A percentile compares a stretch with the other conserved stretches of the same genome.
phyloP scores from a whole-genome alignment of 768 basidiomycete genomes.

The Hypholoma sublateritium region DNA sequence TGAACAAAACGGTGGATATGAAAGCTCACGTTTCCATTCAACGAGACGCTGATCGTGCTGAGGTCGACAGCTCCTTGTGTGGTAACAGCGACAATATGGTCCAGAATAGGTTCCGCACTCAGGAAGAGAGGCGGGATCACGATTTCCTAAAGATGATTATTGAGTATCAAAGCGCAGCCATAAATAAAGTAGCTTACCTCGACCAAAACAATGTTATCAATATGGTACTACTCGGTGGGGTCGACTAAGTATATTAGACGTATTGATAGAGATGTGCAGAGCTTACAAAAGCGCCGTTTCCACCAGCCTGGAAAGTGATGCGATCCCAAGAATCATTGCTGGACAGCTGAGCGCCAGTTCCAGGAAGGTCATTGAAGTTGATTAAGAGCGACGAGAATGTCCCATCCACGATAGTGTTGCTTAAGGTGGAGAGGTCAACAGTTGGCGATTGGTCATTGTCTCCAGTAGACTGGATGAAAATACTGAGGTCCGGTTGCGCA shows the following conservation, averaged over 20 bases:
- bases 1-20: background rate
- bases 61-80: slow-evolving; percentile 47
- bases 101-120: slow-evolving; percentile 50
- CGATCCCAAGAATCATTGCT: slow-evolving; percentile 45
- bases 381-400: slow-evolving; percentile 45
- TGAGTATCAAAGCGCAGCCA: background rate
- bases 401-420: slow-evolving; percentile 33
- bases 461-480: slow-evolving; percentile 38
- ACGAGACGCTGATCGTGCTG: slow-evolving; percentile 31
- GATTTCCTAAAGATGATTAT: slow-evolving; percentile 30
- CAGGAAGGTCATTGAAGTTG: slow-evolving; percentile 47
- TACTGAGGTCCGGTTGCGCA: slow-evolving; percentile 41
- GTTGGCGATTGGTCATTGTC: slow-evolving; percentile 36
- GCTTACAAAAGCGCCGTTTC: slow-evolving; percentile 42
- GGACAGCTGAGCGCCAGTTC: slow-evolving; percentile 38
- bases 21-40: slow-evolving; percentile 37
- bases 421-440: slow-evolving; percentile 43
- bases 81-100: slow-evolving; percentile 48
- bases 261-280: background rate
- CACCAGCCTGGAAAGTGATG: slow-evolving; percentile 46
- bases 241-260: no score
- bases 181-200: slow-evolving; percentile 21
- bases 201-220: slow-evolving; percentile 50
- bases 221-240: slow-evolving; percentile 35
- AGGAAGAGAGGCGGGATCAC: slow-evolving; percentile 46